These are phyloP conservation scores for Claviceps purpurea DNA, from an alignment of 2,329 filamentous ascomycete genomes.

Conservation along the genomic window DNA sequence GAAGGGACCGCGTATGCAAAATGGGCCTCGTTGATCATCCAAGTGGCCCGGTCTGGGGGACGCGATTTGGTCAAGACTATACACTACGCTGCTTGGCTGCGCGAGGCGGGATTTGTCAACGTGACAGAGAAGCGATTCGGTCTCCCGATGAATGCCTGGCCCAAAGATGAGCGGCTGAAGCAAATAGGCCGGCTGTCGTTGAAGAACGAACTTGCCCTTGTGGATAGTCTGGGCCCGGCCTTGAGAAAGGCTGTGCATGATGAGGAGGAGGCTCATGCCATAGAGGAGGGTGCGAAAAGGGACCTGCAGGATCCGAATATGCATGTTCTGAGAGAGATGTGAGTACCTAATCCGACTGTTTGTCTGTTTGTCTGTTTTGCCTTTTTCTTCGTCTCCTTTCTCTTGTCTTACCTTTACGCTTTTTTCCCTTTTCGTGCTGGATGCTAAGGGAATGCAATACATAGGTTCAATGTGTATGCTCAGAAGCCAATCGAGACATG, in stretches of 20 bases:
- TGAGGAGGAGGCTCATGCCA: not conserved
- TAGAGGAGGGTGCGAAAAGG: not conserved
- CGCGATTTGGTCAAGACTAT: slow-evolving; percentile 13
- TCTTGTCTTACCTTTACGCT: not conserved
- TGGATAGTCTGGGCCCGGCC: not conserved
- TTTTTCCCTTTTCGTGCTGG: no score
- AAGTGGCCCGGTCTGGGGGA: slow-evolving; percentile 2
- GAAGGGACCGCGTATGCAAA: slow-evolving; percentile 6
- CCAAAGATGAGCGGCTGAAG: slow-evolving; percentile 17
- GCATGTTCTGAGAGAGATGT: not conserved
- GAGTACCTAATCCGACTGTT: not conserved
- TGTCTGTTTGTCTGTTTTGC: no score
- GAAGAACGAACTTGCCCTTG: not conserved
- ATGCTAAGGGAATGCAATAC: not conserved
- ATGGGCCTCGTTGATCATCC: slow-evolving; percentile 3
- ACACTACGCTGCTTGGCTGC: slow-evolving; percentile 15
- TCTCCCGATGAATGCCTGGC: slow-evolving; percentile 22
- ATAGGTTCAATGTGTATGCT: slow-evolving; percentile 1
- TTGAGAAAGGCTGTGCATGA: not conserved
- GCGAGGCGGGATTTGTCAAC: slow-evolving; percentile 21
- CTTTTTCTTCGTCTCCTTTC: not conserved
- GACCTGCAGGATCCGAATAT: not conserved
- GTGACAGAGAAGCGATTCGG: slow-evolving; percentile 11
- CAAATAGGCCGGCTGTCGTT: not conserved
- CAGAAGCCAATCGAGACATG: not conserved